These are phyloP conservation scores for Geotrichum klebahnii DNA, from an alignment of 1,139 yeast species.

Conservation along the genomic window DNA sequence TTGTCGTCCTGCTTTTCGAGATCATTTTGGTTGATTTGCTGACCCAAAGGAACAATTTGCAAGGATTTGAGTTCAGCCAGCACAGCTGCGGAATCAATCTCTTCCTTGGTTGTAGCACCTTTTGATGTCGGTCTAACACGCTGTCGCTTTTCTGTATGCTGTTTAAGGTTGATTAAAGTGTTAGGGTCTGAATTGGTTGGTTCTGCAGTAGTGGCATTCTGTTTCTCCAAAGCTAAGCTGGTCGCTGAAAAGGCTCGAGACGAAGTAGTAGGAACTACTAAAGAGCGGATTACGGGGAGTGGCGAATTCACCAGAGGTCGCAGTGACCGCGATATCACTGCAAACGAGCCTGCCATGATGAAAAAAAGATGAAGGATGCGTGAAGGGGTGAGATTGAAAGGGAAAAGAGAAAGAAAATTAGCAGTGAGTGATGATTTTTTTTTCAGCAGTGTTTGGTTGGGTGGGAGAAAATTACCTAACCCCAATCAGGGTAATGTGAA, in stretches of 20 bases:
- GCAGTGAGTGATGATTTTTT: constrained; percentile 1
- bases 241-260: constrained; percentile 15
- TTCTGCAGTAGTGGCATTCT: not conserved
- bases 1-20: constrained; percentile 75
- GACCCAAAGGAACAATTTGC: constrained; percentile 33
- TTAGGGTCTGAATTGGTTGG: no score
- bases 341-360: constrained; percentile 8
- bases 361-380: not conserved
- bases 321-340: constrained; percentile 17
- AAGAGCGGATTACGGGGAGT: constrained; percentile 1
- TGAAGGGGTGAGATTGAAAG: not conserved
- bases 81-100: constrained; percentile 24
- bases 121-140: constrained; percentile 24
- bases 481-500: not conserved
- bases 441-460: constrained; percentile 8
- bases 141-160: constrained; percentile 20
- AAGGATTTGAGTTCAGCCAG: constrained; percentile 26
- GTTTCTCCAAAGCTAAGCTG: not conserved
- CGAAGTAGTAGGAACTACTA: not conserved
- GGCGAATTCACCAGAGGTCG: constrained; percentile 13
- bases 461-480: not conserved
- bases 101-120: constrained; percentile 22
- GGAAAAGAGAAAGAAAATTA: not conserved
- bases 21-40: constrained; percentile 47
- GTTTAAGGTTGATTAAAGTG: not conserved